Evolutionary conservation across 2,329 filamentous ascomycete genomes (phyloP), one percentile per base, ranked within the genome.

Genomic region (Cladosporium cucumerinum): DNA sequence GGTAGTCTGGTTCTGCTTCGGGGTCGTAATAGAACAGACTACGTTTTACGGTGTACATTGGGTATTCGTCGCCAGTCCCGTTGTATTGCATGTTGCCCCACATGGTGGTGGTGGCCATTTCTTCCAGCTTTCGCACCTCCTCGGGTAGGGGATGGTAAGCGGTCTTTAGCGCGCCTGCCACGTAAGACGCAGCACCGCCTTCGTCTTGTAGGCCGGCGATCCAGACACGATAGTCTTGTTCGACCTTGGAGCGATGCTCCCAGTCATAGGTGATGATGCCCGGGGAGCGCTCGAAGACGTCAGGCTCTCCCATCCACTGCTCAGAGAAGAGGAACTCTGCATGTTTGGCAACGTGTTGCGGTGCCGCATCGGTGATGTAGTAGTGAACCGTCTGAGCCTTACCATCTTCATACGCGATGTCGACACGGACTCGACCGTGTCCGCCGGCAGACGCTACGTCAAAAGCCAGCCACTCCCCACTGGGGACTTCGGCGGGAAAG

Each of bases 121-220:
- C 74, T 64, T 88, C 86, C 0, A 88, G 76, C 65, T 82, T 82
- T 0, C 77, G 69, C 0, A 87, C 73, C 66, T 87, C 84, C 0
- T 72, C 73, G 0, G 80, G 76, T 11, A 80, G 73, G 0, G 85
- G 85, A 36, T 83, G 82, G 7, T 81, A 72, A 1, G 79, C 78
- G 65, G 86, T 82, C 73, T 88, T 87, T 75, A 85, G 80, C 1
- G 80, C 75, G 0, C 83, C 82, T 0, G 85, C 83, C 0, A 87
- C 78, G 66, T 82, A 87, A 0, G 84, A 81, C 1, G 85, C 85
- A 0, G 83, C 82, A 1, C 86, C 86, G 0, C 79, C 85, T 73
- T 88, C 86, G 64, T 87, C 85, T 63, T 84, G 86, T 0, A 88
- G 77, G 0, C 86, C 86, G 0, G 85, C 80, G 5, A 87, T 82